phyloP scores from a whole-genome alignment of 225 moss, liverwort and hornwort species.

The Marchantia polymorpha region DNA sequence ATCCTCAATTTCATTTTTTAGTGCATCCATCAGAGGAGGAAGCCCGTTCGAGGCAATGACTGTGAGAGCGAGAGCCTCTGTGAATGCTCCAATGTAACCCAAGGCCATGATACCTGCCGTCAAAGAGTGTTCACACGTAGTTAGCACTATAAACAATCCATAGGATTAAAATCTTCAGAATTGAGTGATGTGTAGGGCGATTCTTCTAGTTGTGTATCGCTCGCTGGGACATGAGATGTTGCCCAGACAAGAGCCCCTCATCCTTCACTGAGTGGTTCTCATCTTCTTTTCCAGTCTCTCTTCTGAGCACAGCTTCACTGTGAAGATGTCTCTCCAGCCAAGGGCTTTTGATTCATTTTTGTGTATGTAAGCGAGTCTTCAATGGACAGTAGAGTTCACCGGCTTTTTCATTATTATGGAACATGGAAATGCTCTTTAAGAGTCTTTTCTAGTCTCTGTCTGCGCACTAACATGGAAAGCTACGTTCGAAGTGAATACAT shows the following conservation, averaged over 20 bases:
- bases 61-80: constrained; percentile 51
- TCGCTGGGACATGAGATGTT: not conserved
- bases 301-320: not conserved
- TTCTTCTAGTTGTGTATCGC: too few species aligned
- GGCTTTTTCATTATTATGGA: too few species aligned
- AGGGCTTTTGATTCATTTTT: not conserved
- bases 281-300: not conserved
- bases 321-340: not conserved
- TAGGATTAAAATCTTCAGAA: too few species aligned
- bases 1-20: constrained; percentile 74
- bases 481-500: not conserved
- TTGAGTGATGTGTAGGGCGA: too few species aligned
- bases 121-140: not conserved
- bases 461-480: not conserved
- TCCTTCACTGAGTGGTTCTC: not conserved
- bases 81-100: constrained; percentile 79
- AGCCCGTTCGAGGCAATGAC: constrained; percentile 79
- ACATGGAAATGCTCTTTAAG: too few species aligned
- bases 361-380: too few species aligned
- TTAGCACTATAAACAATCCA: too few species aligned
- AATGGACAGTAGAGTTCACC: too few species aligned
- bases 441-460: too few species aligned
- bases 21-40: constrained; percentile 67
- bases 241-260: not conserved
- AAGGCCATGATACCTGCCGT: constrained; percentile 84